These are phyloP conservation scores for Rosa rugosa DNA, from an alignment of 306 rosid genomes.

Conservation along the genomic window DNA sequence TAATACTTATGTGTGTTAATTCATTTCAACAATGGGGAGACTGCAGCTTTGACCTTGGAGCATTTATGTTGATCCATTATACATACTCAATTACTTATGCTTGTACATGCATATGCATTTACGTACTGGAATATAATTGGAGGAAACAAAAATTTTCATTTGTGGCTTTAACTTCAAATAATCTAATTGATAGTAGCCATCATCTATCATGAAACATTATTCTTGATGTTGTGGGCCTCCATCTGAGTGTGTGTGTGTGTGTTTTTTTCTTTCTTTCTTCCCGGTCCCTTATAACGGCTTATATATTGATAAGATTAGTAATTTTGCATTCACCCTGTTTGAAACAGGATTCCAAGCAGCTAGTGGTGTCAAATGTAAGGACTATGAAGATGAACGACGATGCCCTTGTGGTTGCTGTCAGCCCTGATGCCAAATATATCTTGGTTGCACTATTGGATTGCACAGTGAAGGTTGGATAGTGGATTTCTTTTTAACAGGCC, in stretches of 20 bases:
- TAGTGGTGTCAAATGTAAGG: conserved; percentile 57
- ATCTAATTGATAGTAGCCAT: background rate
- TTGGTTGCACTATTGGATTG: conserved; percentile 80
- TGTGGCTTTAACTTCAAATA: background rate
- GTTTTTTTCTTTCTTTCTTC: background rate
- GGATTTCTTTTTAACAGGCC: conserved; percentile 11
- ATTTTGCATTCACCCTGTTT: conserved; percentile 23
- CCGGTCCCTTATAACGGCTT: background rate
- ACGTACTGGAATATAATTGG: background rate
- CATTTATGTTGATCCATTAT: background rate
- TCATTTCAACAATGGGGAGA: background rate
- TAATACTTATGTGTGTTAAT: background rate
- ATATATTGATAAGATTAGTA: conserved; percentile 2
- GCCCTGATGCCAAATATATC: conserved; percentile 89
- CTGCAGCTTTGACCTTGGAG: background rate
- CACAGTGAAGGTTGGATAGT: conserved; percentile 73
- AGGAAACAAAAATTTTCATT: background rate
- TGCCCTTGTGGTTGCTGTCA: conserved; percentile 72
- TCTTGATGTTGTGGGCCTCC: conserved; percentile 1
- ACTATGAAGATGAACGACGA: conserved; percentile 88
- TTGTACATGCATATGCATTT: background rate
- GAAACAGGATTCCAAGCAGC: conserved; percentile 63
- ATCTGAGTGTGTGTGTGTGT: background rate
- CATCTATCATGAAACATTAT: background rate
- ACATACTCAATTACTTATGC: background rate